phyloP scores from a whole-genome alignment of 495 filamentous ascomycete genomes.

The Lasiosphaeria ovina region DNA sequence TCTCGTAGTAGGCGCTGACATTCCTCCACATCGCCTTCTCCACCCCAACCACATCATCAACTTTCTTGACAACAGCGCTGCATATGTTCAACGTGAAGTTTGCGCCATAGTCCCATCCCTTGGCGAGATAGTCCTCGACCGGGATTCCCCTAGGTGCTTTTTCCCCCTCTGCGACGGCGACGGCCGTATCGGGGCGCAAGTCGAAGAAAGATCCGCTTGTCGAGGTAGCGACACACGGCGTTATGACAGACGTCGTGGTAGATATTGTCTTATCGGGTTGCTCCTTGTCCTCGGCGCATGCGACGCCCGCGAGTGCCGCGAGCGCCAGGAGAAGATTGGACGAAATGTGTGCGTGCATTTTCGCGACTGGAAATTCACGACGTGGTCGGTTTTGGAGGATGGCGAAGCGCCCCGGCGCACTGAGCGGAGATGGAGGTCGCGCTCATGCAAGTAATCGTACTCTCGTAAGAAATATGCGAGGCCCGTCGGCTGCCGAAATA shows the following conservation, averaged over 20 bases:
- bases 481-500: background rate
- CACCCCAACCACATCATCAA: conserved; percentile 70
- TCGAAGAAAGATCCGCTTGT: conserved; percentile 82
- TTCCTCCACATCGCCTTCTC: conserved; percentile 66
- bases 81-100: conserved; percentile 98
- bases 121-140: conserved; percentile 74
- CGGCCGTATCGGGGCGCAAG: conserved; percentile 68
- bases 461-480: background rate
- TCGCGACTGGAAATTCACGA: conserved; percentile 2
- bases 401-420: conserved; percentile 20
- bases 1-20: conserved; percentile 86
- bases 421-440: conserved; percentile 1
- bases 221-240: conserved; percentile 81
- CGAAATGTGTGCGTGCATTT: conserved; percentile 23
- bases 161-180: conserved; percentile 48
- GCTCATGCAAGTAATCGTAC: conserved; percentile 13
- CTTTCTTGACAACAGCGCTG: conserved; percentile 72
- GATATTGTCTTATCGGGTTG: conserved; percentile 15
- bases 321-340: conserved; percentile 20
- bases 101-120: conserved; percentile 77
- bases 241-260: conserved; percentile 33
- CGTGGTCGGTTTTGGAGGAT: conserved; percentile 1
- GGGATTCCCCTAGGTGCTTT: conserved; percentile 54
- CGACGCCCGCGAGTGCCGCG: conserved; percentile 18
- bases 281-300: conserved; percentile 17